Conservation (phyloP, 139 green algal genomes). For the Eudorina sp. region DNA sequence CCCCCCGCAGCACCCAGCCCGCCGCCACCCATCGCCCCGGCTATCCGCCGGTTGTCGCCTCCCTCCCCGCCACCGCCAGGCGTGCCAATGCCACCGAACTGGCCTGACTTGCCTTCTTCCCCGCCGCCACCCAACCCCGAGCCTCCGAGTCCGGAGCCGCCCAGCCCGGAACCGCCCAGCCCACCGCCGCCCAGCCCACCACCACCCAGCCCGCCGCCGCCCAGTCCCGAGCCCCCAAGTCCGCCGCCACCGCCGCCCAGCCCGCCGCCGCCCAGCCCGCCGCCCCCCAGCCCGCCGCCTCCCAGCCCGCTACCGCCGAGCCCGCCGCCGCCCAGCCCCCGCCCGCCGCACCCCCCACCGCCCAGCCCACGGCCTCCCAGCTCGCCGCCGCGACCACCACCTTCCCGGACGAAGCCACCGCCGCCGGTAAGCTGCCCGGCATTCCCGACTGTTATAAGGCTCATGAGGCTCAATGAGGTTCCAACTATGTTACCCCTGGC, state of each 20-base stretch:
- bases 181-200: too few species aligned
- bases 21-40: background rate
- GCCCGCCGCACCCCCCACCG: background rate
- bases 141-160: too few species aligned
- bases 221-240: too few species aligned
- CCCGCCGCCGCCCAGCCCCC: background rate
- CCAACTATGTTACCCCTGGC: too few species aligned
- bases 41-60: background rate
- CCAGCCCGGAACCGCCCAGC: too few species aligned
- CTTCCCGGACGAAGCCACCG: background rate
- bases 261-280: background rate
- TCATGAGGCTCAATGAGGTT: background rate
- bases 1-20: background rate
- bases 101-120: too few species aligned
- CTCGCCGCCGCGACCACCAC: background rate
- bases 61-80: background rate
- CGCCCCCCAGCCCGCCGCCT: background rate
- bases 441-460: background rate
- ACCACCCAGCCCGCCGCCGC: too few species aligned
- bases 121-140: too few species aligned
- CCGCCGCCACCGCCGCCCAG: background rate
- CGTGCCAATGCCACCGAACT: background rate
- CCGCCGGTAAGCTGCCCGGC: background rate
- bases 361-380: background rate
- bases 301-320: background rate